Percentiles rank a stretch among this genome's conserved stretches.
These are phyloP conservation scores for Eremochloa ophiuroides DNA, from an alignment of 176 grass and related monocot genomes.

Conservation along the genomic window DNA sequence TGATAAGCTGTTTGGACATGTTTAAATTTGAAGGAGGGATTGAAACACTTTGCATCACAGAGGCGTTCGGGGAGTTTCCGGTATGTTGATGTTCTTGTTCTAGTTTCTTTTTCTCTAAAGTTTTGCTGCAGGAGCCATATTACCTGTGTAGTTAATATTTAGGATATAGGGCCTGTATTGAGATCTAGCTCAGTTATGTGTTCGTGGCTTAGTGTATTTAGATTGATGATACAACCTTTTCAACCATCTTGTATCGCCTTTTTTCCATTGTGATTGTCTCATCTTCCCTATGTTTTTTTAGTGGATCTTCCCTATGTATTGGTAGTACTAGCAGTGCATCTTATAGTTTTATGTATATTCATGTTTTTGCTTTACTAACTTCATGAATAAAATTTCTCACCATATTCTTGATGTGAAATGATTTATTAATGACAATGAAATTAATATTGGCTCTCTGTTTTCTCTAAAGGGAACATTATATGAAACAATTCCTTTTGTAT, in stretches of 20 bases:
- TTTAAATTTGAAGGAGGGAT: no score
- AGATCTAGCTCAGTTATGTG: background rate
- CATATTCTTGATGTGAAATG: no score
- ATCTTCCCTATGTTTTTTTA: no score
- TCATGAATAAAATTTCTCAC: no score
- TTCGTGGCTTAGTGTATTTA: background rate
- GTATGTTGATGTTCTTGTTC: slow-evolving; percentile 36
- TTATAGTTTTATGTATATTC: background rate
- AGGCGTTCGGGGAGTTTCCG: no score
- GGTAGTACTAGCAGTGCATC: background rate
- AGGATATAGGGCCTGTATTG: background rate
- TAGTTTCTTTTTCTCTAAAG: background rate
- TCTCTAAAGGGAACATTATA: background rate
- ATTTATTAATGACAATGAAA: no score
- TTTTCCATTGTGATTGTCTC: background rate
- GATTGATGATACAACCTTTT: background rate
- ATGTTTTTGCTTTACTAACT: background rate
- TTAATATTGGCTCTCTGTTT: background rate
- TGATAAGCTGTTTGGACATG: slow-evolving; percentile 78
- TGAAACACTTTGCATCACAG: no score
- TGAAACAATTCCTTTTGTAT: background rate
- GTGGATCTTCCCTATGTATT: background rate
- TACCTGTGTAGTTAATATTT: slow-evolving; percentile 3
- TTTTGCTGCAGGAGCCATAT: background rate
- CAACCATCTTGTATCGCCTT: background rate